These are phyloP conservation scores for Lunasporangiospora selenospora DNA, from an alignment of 192 early-diverging fungal genomes.

Conservation along the genomic window DNA sequence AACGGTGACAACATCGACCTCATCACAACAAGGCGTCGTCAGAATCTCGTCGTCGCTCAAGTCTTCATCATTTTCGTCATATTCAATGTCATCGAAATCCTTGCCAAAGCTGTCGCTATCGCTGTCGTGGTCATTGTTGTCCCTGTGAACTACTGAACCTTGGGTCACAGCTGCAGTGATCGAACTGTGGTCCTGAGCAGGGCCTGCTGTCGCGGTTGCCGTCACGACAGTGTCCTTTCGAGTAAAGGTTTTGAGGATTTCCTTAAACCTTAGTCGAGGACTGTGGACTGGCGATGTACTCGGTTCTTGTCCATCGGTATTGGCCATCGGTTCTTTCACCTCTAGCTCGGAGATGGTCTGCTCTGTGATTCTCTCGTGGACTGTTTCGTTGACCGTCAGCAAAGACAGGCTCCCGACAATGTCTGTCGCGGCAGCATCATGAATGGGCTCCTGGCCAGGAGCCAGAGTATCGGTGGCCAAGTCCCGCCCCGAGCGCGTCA, in stretches of 20 bases:
- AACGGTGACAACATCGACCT: constrained; percentile 3
- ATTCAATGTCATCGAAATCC: too few relatives aligned
- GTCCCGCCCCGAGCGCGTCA: constrained; percentile 1
- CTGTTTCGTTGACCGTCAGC: too few relatives aligned
- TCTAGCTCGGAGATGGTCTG: background rate
- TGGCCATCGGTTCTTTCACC: background rate
- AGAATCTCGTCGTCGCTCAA: too few relatives aligned
- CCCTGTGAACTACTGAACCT: too few relatives aligned
- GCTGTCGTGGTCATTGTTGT: too few relatives aligned
- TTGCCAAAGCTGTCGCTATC: too few relatives aligned
- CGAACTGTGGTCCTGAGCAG: too few relatives aligned
- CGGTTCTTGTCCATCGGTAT: background rate
- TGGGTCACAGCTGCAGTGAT: too few relatives aligned
- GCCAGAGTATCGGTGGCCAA: background rate
- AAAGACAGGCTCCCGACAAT: too few relatives aligned
- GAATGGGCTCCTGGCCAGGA: background rate
- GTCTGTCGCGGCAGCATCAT: constrained; percentile 7
- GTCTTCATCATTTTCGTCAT: too few relatives aligned
- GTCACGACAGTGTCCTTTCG: background rate
- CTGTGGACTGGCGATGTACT: background rate
- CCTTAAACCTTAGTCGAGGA: background rate
- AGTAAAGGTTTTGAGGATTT: constrained; percentile 8
- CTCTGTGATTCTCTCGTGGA: constrained; percentile 1
- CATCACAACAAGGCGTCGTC: too few relatives aligned
- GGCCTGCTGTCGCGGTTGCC: too few relatives aligned